Evolutionary conservation across 2,329 filamentous ascomycete species (phyloP).

Genomic region (Neonectria punicea): DNA sequence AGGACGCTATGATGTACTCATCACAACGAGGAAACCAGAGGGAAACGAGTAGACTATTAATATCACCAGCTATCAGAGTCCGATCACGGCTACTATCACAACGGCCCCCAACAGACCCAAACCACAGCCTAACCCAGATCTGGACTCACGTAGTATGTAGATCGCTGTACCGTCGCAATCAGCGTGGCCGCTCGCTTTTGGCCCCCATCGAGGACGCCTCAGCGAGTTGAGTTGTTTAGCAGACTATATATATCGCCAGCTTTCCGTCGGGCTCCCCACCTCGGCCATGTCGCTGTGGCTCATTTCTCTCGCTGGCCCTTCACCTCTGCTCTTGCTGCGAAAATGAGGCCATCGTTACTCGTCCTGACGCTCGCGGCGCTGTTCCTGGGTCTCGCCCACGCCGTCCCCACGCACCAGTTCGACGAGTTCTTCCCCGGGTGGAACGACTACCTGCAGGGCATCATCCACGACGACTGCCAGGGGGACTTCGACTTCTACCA

Average conservation of each 20-base stretch:
- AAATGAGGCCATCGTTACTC: not conserved
- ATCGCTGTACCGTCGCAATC: not conserved
- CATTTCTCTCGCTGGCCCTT: too few species aligned
- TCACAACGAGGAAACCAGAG: not conserved
- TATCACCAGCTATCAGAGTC: not conserved
- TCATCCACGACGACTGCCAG: constrained; percentile 13
- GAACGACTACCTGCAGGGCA: constrained; percentile 11
- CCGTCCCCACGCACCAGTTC: constrained; percentile 1
- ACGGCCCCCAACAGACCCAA: not conserved
- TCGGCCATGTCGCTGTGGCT: too few species aligned
- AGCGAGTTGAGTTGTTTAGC: not conserved
- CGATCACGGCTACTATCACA: not conserved
- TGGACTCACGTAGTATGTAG: not conserved
- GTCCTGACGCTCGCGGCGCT: not conserved
- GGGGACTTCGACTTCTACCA: constrained; percentile 2
- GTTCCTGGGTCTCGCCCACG: not conserved
- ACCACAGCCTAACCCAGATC: not conserved
- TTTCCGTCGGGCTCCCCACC: too few species aligned
- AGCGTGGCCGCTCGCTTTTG: not conserved
- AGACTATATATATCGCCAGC: not conserved
- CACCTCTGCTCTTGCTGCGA: too few species aligned
- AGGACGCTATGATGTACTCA: not conserved
- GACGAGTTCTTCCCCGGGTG: constrained; percentile 36
- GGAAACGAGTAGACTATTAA: not conserved
- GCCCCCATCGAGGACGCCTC: not conserved